Percentiles rank a stretch among this genome's conserved stretches.
Conservation (phyloP, 2,329 filamentous ascomycete species). For the Aureobasidium leucospermi region DNA sequence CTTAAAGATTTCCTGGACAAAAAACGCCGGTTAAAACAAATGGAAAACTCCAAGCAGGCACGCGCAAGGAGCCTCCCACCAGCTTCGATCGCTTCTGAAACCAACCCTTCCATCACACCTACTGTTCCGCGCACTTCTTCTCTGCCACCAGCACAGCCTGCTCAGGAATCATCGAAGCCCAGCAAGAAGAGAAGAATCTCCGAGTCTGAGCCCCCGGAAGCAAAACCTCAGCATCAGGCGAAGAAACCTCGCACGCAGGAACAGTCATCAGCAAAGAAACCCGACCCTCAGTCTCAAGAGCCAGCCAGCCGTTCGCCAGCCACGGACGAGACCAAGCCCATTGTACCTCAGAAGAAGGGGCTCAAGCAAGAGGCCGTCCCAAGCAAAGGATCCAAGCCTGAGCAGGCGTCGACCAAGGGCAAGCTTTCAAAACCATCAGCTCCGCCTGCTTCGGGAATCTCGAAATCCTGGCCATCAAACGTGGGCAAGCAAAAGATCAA, state of each 20-base stretch:
- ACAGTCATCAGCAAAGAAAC: background rate
- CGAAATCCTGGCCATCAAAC: conserved; percentile 13
- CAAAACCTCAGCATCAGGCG: background rate
- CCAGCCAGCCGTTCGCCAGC: background rate
- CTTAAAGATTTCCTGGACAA: conserved; percentile 4
- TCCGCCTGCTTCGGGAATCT: background rate
- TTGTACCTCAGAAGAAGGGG: background rate
- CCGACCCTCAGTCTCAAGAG: background rate
- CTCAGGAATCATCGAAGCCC: background rate
- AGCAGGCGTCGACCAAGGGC: background rate
- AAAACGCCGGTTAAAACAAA: background rate
- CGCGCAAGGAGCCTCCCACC: conserved; percentile 4
- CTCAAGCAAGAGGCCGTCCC: background rate
- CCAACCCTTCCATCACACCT: background rate
- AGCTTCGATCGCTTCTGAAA: background rate
- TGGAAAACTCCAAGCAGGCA: background rate
- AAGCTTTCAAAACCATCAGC: background rate
- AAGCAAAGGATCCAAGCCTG: background rate
- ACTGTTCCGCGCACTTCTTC: background rate
- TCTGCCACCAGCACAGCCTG: background rate
- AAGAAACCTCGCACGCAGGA: conserved; percentile 5
- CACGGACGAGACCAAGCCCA: background rate
- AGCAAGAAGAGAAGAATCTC: conserved; percentile 15
- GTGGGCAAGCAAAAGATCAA: conserved; percentile 11
- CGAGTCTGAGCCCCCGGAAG: conserved; percentile 16